These are phyloP conservation scores for Phanerodontia chrysosporium DNA, from an alignment of 768 basidiomycete genomes.

Conservation along the genomic window DNA sequence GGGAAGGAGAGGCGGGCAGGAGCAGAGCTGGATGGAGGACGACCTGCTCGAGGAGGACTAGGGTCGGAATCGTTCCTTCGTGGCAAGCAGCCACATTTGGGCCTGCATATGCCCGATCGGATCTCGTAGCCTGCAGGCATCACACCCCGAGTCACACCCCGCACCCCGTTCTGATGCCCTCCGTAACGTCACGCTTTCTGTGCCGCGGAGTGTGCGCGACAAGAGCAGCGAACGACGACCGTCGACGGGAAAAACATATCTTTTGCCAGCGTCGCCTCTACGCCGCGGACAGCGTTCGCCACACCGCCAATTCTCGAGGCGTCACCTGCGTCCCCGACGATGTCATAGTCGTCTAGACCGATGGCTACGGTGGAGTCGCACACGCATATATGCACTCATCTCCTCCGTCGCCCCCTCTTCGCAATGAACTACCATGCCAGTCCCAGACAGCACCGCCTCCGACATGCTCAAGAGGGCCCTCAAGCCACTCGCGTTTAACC, in stretches of 20 bases:
- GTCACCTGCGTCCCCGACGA: background rate
- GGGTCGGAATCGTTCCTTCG: conserved; percentile 13
- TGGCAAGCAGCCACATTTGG: conserved; percentile 25
- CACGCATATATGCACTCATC: no score
- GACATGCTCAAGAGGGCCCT: conserved; percentile 15
- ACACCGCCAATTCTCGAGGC: no score
- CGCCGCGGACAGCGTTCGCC: no score
- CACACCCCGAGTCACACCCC: conserved; percentile 1
- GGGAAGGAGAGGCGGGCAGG: background rate
- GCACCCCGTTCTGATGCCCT: conserved; percentile 9
- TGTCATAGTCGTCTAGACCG: background rate
- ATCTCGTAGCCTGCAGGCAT: conserved; percentile 27
- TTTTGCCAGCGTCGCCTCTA: no score
- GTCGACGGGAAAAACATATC: no score
- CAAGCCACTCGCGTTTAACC: conserved; percentile 15
- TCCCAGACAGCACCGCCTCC: background rate
- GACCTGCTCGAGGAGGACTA: conserved; percentile 2
- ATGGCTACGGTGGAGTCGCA: no score
- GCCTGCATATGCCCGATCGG: conserved; percentile 22
- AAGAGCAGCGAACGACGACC: background rate
- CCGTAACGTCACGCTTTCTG: background rate
- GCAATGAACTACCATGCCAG: background rate
- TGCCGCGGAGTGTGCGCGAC: background rate
- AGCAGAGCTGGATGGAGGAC: conserved; percentile 9
- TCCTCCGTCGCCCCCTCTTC: background rate